Conservation (phyloP, 208 protist genomes). For the Vickermania ingenoplastis region DNA sequence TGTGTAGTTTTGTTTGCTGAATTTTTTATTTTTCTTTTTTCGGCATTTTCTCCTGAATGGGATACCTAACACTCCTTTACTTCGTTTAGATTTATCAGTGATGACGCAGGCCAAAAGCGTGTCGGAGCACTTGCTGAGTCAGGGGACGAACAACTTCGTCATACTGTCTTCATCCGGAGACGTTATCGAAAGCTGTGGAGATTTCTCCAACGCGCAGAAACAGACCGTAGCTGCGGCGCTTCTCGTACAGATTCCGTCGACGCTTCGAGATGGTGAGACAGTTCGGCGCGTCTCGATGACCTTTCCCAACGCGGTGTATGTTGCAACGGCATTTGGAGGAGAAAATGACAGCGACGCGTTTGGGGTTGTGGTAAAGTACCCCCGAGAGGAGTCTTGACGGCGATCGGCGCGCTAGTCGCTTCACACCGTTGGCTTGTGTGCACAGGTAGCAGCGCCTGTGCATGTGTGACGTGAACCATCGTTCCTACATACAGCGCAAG, state of each 20-base stretch:
- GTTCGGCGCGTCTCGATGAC: slow-evolving; percentile 70
- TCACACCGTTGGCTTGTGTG: no score
- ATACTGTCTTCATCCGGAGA: slow-evolving; percentile 54
- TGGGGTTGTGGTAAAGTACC: slow-evolving; percentile 57
- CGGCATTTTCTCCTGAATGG: slow-evolving; percentile 3
- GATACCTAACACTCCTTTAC: not conserved
- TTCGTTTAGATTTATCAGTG: not conserved
- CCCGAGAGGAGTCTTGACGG: slow-evolving; percentile 9
- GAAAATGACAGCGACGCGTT: slow-evolving; percentile 22
- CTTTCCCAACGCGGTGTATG: slow-evolving; percentile 65
- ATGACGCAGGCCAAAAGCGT: slow-evolving; percentile 64
- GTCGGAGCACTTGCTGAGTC: slow-evolving; percentile 77
- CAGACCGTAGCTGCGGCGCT: slow-evolving; percentile 64
- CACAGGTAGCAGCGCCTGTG: no score
- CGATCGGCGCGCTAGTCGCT: not conserved
- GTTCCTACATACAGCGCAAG: no score
- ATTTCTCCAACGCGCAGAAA: slow-evolving; percentile 59
- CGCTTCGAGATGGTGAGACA: slow-evolving; percentile 41
- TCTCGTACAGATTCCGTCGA: slow-evolving; percentile 43
- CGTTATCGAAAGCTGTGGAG: slow-evolving; percentile 66
- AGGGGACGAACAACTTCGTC: slow-evolving; percentile 77
- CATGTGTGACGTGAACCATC: no score
- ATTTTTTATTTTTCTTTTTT: slow-evolving; percentile 2
- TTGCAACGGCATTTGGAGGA: slow-evolving; percentile 51
- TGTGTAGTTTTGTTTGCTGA: slow-evolving; percentile 2